These are phyloP conservation scores for Sugiyamaella pinicola DNA, from an alignment of 1,139 yeast species.

Conservation along the genomic window DNA sequence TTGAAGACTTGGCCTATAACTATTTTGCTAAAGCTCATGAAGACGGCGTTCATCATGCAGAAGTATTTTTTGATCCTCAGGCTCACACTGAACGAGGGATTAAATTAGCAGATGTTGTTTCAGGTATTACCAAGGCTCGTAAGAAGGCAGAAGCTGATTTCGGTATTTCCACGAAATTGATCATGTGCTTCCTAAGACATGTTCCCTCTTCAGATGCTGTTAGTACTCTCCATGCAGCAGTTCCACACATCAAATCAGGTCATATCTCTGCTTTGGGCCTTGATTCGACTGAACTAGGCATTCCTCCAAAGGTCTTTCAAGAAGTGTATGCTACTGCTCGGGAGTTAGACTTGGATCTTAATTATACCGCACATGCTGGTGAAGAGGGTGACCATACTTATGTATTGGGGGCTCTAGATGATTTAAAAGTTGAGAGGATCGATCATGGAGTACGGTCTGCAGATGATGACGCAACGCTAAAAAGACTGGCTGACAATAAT, in stretches of 20 bases:
- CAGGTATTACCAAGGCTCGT: slow-evolving; percentile 67
- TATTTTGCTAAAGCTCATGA: slow-evolving; percentile 62
- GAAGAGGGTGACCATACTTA: slow-evolving; percentile 78
- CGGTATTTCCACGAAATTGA: slow-evolving; percentile 66
- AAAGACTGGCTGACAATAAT: slow-evolving; percentile 55
- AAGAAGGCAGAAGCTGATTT: slow-evolving; percentile 56
- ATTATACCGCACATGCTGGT: slow-evolving; percentile 83
- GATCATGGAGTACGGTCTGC: slow-evolving; percentile 77
- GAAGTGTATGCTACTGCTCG: slow-evolving; percentile 60
- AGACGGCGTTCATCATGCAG: slow-evolving; percentile 65
- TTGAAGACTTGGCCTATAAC: slow-evolving; percentile 72
- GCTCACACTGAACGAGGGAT: slow-evolving; percentile 74
- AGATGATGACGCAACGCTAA: slow-evolving; percentile 55
- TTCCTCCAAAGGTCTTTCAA: slow-evolving; percentile 67
- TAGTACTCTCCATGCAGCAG: slow-evolving; percentile 56
- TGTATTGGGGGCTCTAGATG: slow-evolving; percentile 58
- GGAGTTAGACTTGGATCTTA: slow-evolving; percentile 47
- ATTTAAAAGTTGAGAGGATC: slow-evolving; percentile 63
- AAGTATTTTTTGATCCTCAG: slow-evolving; percentile 82
- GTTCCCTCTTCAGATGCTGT: slow-evolving; percentile 61
- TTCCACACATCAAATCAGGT: slow-evolving; percentile 54
- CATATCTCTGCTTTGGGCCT: slow-evolving; percentile 71
- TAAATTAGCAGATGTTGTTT: slow-evolving; percentile 57
- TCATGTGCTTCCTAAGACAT: slow-evolving; percentile 80
- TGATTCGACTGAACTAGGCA: slow-evolving; percentile 74